phyloP scores from a whole-genome alignment of 192 early-diverging fungal species.

The Coemansia asiatica region DNA sequence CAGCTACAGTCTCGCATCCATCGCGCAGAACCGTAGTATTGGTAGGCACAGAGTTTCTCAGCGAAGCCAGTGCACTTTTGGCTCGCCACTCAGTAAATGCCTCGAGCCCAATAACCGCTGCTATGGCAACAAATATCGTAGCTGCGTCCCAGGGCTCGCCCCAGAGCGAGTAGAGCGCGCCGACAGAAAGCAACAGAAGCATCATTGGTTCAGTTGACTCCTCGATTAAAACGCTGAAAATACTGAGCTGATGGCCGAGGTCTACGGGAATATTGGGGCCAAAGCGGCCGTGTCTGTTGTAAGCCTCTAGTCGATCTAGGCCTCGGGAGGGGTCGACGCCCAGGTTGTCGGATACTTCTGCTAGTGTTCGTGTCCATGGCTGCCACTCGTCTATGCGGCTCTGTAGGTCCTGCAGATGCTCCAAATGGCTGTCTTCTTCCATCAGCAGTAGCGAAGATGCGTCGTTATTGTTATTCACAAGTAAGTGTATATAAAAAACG shows the following conservation, averaged over 20 bases:
- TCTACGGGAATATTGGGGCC: slow-evolving; percentile 43
- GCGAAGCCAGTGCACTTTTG: slow-evolving; percentile 17
- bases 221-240: slow-evolving; percentile 13
- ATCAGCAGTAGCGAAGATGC: slow-evolving; percentile 2
- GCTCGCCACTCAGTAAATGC: slow-evolving; percentile 39
- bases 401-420: slow-evolving; percentile 30
- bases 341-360: slow-evolving; percentile 31
- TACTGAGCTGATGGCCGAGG: slow-evolving; percentile 13
- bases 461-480: too few species aligned
- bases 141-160: slow-evolving; percentile 35
- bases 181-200: slow-evolving; percentile 29
- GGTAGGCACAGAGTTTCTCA: slow-evolving; percentile 37
- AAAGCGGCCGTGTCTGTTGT: slow-evolving; percentile 21
- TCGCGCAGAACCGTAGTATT: slow-evolving; percentile 41
- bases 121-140: slow-evolving; percentile 29
- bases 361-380: slow-evolving; percentile 39
- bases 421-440: slow-evolving; percentile 34
- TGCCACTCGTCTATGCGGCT: slow-evolving; percentile 25
- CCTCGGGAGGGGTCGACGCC: slow-evolving; percentile 45
- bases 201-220: slow-evolving; percentile 37
- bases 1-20: slow-evolving; percentile 31
- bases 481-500: too few species aligned
- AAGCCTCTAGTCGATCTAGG: slow-evolving; percentile 26
- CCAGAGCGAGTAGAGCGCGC: slow-evolving; percentile 43
- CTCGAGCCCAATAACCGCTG: slow-evolving; percentile 18